These are phyloP conservation scores for Vigna nakashimae DNA, from an alignment of 306 rosid genomes.

Conservation along the genomic window DNA sequence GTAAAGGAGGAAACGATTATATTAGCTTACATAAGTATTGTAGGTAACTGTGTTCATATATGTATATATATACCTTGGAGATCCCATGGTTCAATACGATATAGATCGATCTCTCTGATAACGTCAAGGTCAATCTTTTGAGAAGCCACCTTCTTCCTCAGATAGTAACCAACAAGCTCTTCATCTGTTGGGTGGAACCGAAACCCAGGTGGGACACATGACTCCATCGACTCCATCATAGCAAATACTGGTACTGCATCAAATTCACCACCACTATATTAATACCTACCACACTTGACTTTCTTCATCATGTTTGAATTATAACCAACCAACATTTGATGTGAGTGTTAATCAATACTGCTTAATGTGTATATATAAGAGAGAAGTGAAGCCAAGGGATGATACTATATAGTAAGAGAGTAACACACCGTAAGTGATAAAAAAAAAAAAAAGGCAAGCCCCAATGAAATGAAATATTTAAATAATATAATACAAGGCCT, in stretches of 20 bases:
- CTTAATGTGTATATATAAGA: neutral
- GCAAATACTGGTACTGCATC: conserved; percentile 61
- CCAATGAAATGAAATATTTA: conserved; percentile 21
- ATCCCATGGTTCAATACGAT: conserved; percentile 98
- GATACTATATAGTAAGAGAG: conserved; percentile 22
- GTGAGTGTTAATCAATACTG: neutral
- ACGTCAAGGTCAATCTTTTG: conserved; percentile 96
- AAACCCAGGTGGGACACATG: conserved; percentile 95
- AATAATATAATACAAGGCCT: conserved; percentile 29
- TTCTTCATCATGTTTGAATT: conserved; percentile 62
- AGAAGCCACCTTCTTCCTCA: conserved; percentile 86
- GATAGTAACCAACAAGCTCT: conserved; percentile 94
- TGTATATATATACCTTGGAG: conserved; percentile 76
- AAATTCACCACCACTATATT: conserved; percentile 65
- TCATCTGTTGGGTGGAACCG: conserved; percentile 97
- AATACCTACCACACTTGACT: conserved; percentile 50
- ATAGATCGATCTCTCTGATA: conserved; percentile 92
- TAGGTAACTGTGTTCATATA: neutral
- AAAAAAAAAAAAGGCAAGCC: conserved; percentile 43
- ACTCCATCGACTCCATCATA: conserved; percentile 62
- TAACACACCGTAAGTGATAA: neutral
- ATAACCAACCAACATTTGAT: conserved; percentile 45
- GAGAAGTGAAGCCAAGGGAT: conserved; percentile 24
- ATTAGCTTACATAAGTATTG: neutral
- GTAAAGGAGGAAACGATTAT: neutral